Conservation (phyloP, 495 filamentous ascomycete genomes). For the Parathielavia appendiculata region DNA sequence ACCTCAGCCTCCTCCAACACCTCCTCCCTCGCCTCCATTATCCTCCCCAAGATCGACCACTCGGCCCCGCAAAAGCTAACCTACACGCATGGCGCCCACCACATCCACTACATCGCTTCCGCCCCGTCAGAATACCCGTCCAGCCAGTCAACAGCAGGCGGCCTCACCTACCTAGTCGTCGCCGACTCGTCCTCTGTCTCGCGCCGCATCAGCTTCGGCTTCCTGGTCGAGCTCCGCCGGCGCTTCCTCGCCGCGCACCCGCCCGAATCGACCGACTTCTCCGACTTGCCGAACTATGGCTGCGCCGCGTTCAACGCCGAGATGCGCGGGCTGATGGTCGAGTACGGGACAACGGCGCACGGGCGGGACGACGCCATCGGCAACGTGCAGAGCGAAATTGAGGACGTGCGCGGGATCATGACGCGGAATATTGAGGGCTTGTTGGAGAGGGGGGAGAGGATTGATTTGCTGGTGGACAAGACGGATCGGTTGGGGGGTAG, state of each 20-base stretch:
- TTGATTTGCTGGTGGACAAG: slow-evolving; percentile 95
- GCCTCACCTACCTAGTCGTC: slow-evolving; percentile 81
- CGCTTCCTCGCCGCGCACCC: slow-evolving; percentile 77
- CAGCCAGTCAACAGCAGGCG: slow-evolving; percentile 56
- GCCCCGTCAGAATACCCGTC: slow-evolving; percentile 58
- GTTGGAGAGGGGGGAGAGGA: slow-evolving; percentile 88
- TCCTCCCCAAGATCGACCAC: slow-evolving; percentile 93
- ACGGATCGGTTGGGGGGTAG: slow-evolving; percentile 83
- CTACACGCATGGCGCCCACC: slow-evolving; percentile 83
- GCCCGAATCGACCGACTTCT: slow-evolving; percentile 61
- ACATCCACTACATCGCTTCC: slow-evolving; percentile 93
- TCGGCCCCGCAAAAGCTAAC: slow-evolving; percentile 78
- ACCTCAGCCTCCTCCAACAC: slow-evolving; percentile 69
- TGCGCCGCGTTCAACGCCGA: slow-evolving; percentile 77
- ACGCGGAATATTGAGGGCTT: slow-evolving; percentile 97
- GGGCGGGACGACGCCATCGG: slow-evolving; percentile 77
- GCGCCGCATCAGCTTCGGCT: slow-evolving; percentile 87
- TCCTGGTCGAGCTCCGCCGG: slow-evolving; percentile 83
- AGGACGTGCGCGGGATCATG: slow-evolving; percentile 93
- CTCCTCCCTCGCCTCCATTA: slow-evolving; percentile 80
- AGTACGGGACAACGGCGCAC: slow-evolving; percentile 65
- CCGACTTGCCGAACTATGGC: slow-evolving; percentile 78
- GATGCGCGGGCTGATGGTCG: slow-evolving; percentile 72
- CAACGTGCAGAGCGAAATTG: slow-evolving; percentile 82
- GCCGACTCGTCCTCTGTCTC: slow-evolving; percentile 64